Evolutionary conservation across 73 alveolate species (phyloP).

Genomic region (Paramecium biaurelia): DNA sequence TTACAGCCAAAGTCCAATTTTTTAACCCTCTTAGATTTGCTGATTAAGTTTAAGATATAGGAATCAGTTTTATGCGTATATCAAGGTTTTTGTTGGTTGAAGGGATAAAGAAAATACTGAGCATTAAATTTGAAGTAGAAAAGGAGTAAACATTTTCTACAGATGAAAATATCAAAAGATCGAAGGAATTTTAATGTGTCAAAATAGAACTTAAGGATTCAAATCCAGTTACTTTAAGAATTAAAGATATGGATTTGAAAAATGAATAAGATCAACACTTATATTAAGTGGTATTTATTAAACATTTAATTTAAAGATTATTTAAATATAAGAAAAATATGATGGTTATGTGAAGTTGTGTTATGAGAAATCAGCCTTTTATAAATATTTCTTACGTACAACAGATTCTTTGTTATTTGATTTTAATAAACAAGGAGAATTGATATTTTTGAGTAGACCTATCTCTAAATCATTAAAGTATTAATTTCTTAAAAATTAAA

Average conservation of each 20-base stretch:
- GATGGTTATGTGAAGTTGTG: constrained; percentile 53
- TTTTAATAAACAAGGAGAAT: constrained; percentile 32
- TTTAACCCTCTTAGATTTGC: constrained; percentile 39
- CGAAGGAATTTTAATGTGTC: neutral
- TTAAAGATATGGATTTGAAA: constrained; percentile 37
- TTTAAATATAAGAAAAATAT: neutral
- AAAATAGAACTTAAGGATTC: constrained; percentile 32
- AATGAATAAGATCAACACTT: neutral
- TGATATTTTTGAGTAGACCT: constrained; percentile 10
- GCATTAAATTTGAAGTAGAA: constrained; percentile 10
- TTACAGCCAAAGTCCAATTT: constrained; percentile 40
- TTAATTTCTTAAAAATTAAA: neutral
- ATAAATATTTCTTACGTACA: constrained; percentile 40
- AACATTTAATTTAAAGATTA: neutral
- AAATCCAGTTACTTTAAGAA: constrained; percentile 21
- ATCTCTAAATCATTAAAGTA: constrained; percentile 39
- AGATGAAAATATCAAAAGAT: neutral
- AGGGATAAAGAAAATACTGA: constrained; percentile 1
- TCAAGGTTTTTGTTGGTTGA: constrained; percentile 36
- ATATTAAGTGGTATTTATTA: neutral
- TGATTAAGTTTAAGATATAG: constrained; percentile 23
- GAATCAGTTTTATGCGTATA: constrained; percentile 35
- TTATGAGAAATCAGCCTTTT: constrained; percentile 43
- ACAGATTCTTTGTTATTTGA: constrained; percentile 39
- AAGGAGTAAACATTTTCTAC: constrained; percentile 12